Evolutionary conservation across 2,329 filamentous ascomycete genomes (phyloP).

Genomic region (Pyrenochaeta sp.): DNA sequence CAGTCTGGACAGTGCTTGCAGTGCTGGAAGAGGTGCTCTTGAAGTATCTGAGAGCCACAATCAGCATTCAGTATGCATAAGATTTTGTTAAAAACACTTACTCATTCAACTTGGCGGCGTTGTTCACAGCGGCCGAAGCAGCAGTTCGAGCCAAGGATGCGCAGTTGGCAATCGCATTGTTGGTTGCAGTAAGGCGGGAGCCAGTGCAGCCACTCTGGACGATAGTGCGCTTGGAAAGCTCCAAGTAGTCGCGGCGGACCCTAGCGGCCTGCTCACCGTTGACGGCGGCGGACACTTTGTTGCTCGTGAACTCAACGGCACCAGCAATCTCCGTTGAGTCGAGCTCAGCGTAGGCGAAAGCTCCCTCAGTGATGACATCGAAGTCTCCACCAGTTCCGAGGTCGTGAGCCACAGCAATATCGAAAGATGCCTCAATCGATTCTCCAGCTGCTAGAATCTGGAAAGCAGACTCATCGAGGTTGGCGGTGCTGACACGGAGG

Average conservation of each 20-base stretch:
- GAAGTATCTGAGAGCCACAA: conserved; percentile 57
- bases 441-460: conserved; percentile 55
- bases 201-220: conserved; percentile 65
- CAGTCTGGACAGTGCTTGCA: conserved; percentile 60
- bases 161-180: conserved; percentile 62
- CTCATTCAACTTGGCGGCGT: conserved; percentile 61
- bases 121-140: conserved; percentile 59
- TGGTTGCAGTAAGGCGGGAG: conserved; percentile 53
- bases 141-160: conserved; percentile 61
- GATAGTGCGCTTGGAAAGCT: conserved; percentile 58
- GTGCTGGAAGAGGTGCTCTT: conserved; percentile 60
- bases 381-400: conserved; percentile 60
- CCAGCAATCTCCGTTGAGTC: conserved; percentile 58
- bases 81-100: conserved; percentile 41
- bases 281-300: conserved; percentile 63
- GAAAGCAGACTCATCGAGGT: conserved; percentile 61
- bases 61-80: neutral
- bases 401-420: conserved; percentile 65
- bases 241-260: conserved; percentile 57
- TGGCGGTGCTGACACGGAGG: conserved; percentile 55
- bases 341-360: conserved; percentile 63
- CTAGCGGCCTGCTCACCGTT: conserved; percentile 63
- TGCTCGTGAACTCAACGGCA: conserved; percentile 65
- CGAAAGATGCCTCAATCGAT: conserved; percentile 61
- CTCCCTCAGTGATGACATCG: conserved; percentile 63